Evolutionary conservation across 495 filamentous ascomycete genomes (phyloP), one percentile per base, ranked within the genome.

Genomic region (Choiromyces venosus): DNA sequence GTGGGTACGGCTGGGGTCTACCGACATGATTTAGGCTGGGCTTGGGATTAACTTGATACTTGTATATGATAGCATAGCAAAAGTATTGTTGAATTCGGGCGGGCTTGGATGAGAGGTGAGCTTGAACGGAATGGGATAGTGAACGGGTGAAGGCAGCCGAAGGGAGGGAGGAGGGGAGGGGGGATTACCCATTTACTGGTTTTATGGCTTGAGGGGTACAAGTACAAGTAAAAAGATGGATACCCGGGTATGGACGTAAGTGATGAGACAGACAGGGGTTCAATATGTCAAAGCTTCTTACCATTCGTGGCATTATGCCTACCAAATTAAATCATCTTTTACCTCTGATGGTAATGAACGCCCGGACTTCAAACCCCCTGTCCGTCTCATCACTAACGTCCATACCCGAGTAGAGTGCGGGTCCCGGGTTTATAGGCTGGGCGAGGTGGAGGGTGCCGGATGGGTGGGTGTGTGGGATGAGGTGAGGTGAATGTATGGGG

Each of bases 171-270:
- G 52, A 18, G 33, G 52, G 52, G 29, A 12, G 52, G 40, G 52
- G 52, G 52, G 25, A 61, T 61, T 33, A 33, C 52, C 52, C 52
- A 61, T 61, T 61, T 29, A 16, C 52, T 61, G 52, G 52, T 61
- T 61, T 61, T 29, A 61, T 61, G 52, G 52, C 52, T 61, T 61
- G 52, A 56, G 46, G 46, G 46, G 46, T 42, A 10, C n/a, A n/a
- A n/a, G n/a, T n/a, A n/a, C n/a, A n/a, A n/a, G n/a, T n/a, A n/a
- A n/a, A n/a, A n/a, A n/a, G 42, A 46, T 46, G 42, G 42, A 8
- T 29, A 61, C 52, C 10, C 6, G 25, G 29, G 8, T n/a, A n/a
- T n/a, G n/a, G n/a, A n/a, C n/a, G n/a, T n/a, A n/a, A n/a, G 7
- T 0, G 4, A 2, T 52, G 44, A n/a, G 52, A n/a, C n/a, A n/a